Evolutionary conservation across 1,139 yeast species (phyloP).

Genomic region (Pichia sp.): DNA sequence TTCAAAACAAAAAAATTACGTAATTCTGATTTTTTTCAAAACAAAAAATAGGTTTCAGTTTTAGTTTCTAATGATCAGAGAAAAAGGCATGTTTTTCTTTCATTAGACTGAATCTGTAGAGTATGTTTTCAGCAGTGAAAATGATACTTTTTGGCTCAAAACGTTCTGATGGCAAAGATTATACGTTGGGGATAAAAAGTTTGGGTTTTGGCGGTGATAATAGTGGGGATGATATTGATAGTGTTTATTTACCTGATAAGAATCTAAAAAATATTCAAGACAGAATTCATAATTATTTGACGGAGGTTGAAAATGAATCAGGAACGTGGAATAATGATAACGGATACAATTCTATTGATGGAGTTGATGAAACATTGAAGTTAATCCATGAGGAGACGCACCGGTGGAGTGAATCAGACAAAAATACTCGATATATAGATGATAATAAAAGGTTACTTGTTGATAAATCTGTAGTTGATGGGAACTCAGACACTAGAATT

Average conservation of each 20-base stretch:
- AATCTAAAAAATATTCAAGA: slow-evolving; percentile 3
- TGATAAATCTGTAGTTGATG: not conserved
- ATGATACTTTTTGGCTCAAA: too few species aligned
- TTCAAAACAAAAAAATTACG: too few species aligned
- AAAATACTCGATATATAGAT: not conserved
- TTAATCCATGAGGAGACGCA: slow-evolving; percentile 14
- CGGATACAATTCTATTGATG: slow-evolving; percentile 1
- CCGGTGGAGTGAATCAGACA: slow-evolving; percentile 5
- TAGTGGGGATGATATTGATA: not conserved
- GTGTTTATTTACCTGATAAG: slow-evolving; percentile 4
- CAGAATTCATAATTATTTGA: slow-evolving; percentile 6
- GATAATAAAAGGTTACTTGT: not conserved
- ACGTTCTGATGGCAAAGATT: too few species aligned
- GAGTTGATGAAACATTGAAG: slow-evolving; percentile 17
- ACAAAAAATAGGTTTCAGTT: too few species aligned
- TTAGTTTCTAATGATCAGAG: too few species aligned
- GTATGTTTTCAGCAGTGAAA: too few species aligned
- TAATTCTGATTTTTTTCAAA: too few species aligned
- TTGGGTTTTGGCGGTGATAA: not conserved
- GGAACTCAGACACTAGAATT: not conserved
- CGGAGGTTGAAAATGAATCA: slow-evolving; percentile 7
- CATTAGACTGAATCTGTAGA: too few species aligned
- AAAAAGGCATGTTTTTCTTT: too few species aligned
- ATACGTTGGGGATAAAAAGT: too few species aligned
- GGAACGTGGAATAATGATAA: not conserved